A percentile compares a stretch with the other conserved stretches of the same genome.
Conservation (phyloP, 2,329 filamentous ascomycete species). For the Colletotrichum sp. region DNA sequence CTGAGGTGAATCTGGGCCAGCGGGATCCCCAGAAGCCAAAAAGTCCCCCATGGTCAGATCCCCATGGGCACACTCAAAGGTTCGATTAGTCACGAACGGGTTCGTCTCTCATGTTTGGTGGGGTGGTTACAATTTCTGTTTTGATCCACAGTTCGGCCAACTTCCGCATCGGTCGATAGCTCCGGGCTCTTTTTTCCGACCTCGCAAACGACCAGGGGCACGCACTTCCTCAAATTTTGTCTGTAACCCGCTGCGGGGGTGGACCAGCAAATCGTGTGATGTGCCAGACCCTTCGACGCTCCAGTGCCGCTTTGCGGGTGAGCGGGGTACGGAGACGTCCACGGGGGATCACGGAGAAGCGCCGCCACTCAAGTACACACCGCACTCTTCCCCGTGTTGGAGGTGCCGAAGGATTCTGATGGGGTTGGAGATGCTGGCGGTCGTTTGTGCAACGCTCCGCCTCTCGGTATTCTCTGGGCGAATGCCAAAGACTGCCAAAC, state of each 20-base stretch:
- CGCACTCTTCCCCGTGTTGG: not conserved
- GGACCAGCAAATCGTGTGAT: not conserved
- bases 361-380: not conserved
- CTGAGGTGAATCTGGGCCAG: not conserved
- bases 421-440: not conserved
- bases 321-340: constrained; percentile 1
- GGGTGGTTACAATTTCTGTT: constrained; percentile 8
- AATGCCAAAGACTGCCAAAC: not conserved
- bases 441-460: not conserved
- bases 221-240: not conserved
- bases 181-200: not conserved
- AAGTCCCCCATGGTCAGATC: constrained; percentile 4
- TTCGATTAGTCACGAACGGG: not conserved
- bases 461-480: not conserved
- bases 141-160: constrained; percentile 17
- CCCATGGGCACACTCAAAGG: constrained; percentile 1
- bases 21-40: constrained; percentile 18
- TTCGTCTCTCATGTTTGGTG: not conserved
- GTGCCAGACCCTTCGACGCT: not conserved
- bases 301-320: not conserved
- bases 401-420: not conserved
- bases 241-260: constrained; percentile 5
- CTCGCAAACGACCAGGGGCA: not conserved
- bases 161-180: constrained; percentile 11
- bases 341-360: not conserved